Evolutionary conservation across 2,329 filamentous ascomycete genomes (phyloP).

Genomic region (Clonostachys sp.): DNA sequence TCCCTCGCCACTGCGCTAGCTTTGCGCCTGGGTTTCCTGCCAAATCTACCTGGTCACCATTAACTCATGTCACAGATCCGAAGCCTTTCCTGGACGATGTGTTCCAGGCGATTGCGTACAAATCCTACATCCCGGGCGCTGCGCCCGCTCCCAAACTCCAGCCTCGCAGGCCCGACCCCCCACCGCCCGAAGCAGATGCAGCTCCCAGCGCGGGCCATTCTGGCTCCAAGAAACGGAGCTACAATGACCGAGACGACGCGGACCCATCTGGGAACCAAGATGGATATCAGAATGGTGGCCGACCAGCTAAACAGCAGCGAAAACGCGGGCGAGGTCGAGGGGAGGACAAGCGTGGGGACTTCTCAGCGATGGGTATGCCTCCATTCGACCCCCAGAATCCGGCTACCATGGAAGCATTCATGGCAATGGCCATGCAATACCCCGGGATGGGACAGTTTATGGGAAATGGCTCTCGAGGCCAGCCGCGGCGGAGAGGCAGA

Average conservation of each 20-base stretch:
- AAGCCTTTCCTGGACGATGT: constrained; percentile 65
- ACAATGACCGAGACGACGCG: constrained; percentile 16
- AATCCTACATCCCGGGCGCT: constrained; percentile 54
- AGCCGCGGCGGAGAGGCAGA: constrained; percentile 35
- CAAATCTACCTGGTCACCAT: no score
- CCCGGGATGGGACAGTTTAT: constrained; percentile 31
- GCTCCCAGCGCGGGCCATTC: neutral
- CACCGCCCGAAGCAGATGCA: neutral
- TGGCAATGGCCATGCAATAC: constrained; percentile 45
- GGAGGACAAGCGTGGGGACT: constrained; percentile 2
- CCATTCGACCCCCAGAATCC: constrained; percentile 56
- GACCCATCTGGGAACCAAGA: neutral
- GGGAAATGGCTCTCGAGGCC: constrained; percentile 7
- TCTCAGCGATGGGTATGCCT: constrained; percentile 24
- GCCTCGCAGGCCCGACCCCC: neutral
- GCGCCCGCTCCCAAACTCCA: constrained; percentile 27
- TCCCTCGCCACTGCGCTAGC: neutral
- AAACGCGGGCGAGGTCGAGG: neutral
- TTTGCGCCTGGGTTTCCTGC: no score
- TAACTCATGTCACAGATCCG: constrained; percentile 15
- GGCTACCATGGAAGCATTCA: constrained; percentile 56
- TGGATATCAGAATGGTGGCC: neutral
- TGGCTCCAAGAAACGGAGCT: constrained; percentile 25
- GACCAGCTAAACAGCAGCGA: neutral
- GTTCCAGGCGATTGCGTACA: constrained; percentile 59